These are phyloP conservation scores for Pilasporangium apinafurcum DNA, from an alignment of 352 stramenopile genomes.

Conservation along the genomic window DNA sequence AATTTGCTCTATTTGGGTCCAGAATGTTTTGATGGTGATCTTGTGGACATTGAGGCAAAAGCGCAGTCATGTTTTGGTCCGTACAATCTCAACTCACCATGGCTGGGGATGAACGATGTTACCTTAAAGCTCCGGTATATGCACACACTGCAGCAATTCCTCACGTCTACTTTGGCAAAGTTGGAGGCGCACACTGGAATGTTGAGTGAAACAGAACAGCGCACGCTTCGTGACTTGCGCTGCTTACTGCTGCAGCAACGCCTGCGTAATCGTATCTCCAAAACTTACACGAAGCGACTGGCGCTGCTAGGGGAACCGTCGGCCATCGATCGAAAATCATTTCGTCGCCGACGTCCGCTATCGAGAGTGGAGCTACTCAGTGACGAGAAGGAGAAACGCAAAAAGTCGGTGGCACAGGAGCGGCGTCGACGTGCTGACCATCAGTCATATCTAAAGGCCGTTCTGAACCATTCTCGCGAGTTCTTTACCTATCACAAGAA, in stretches of 20 bases:
- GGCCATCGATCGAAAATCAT: slow-evolving; percentile 65
- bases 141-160: slow-evolving; percentile 64
- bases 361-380: slow-evolving; percentile 58
- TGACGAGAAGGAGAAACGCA: slow-evolving; percentile 73
- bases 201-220: slow-evolving; percentile 32
- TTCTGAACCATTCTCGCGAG: slow-evolving; percentile 79
- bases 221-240: slow-evolving; percentile 51
- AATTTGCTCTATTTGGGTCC: slow-evolving; percentile 57
- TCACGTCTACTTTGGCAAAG: slow-evolving; percentile 53
- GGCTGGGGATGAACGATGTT: slow-evolving; percentile 64
- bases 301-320: slow-evolving; percentile 58
- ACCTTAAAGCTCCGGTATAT: slow-evolving; percentile 68
- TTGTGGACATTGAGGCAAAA: slow-evolving; percentile 55
- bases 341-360: slow-evolving; percentile 58
- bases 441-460: slow-evolving; percentile 73
- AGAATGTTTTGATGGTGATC: slow-evolving; percentile 58
- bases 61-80: slow-evolving; percentile 43
- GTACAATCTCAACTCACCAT: slow-evolving; percentile 50
- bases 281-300: slow-evolving; percentile 55
- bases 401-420: slow-evolving; percentile 76
- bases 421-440: slow-evolving; percentile 75
- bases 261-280: slow-evolving; percentile 49
- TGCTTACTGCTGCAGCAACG: slow-evolving; percentile 74
- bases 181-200: slow-evolving; percentile 32
- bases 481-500: slow-evolving; percentile 88